phyloP scores from a whole-genome alignment of 1,139 yeast species.

The Sugiyamaella castrensis region DNA sequence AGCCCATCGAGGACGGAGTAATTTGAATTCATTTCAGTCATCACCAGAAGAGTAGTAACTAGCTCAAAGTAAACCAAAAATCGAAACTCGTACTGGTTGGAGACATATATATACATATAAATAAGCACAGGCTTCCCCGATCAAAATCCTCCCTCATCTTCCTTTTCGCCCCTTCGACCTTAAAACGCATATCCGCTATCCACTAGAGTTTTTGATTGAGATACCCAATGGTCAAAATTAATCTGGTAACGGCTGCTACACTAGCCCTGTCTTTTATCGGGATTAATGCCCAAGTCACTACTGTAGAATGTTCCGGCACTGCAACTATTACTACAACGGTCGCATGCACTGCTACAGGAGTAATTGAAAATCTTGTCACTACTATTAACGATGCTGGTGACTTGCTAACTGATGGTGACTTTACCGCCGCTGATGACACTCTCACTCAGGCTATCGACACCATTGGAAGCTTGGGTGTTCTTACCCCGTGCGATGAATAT shows the following conservation, averaged over 20 bases:
- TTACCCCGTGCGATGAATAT: constrained; percentile 6
- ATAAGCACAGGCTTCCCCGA: too few relatives aligned
- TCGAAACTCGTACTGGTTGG: too few relatives aligned
- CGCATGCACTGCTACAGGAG: constrained; percentile 10
- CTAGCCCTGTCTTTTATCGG: constrained; percentile 6
- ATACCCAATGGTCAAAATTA: constrained; percentile 11
- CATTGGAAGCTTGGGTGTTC: constrained; percentile 1
- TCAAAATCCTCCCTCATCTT: too few relatives aligned
- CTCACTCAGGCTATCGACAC: constrained; percentile 7
- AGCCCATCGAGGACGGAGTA: too few relatives aligned
- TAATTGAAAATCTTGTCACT: constrained; percentile 3
- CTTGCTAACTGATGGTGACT: constrained; percentile 6
- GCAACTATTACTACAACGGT: constrained; percentile 6
- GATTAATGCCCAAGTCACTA: constrained; percentile 1
- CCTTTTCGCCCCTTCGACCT: too few relatives aligned
- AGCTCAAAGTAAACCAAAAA: too few relatives aligned
- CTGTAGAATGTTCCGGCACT: constrained; percentile 4
- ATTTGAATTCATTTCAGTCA: too few relatives aligned
- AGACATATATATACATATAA: too few relatives aligned
- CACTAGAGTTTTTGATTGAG: too few relatives aligned
- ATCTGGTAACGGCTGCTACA: constrained; percentile 4
- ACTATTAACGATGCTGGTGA: constrained; percentile 9
- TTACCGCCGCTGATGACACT: not conserved
- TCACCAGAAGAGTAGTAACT: too few relatives aligned
- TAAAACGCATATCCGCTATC: too few relatives aligned